These are phyloP conservation scores for Geotrichum citri-aurantii DNA, from an alignment of 1,139 yeast species.

Conservation along the genomic window DNA sequence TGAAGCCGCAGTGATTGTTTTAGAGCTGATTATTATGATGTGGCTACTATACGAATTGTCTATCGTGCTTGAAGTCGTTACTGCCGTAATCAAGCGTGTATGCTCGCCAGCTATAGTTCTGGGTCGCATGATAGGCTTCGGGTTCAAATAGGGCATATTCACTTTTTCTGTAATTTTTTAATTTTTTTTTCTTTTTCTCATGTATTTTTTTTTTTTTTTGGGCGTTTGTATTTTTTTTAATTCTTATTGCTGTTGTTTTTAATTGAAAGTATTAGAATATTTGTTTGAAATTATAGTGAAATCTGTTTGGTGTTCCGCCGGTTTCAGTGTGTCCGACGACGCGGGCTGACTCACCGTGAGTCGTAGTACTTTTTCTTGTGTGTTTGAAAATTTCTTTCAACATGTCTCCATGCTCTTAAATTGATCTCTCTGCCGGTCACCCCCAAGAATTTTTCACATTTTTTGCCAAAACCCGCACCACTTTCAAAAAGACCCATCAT, in stretches of 20 bases:
- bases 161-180: not conserved
- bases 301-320: not conserved
- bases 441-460: not conserved
- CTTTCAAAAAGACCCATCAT: not conserved
- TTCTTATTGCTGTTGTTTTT: not conserved
- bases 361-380: not conserved
- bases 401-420: not conserved
- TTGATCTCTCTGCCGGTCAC: not conserved
- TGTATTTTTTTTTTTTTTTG: not conserved
- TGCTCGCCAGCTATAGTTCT: slow-evolving; percentile 33
- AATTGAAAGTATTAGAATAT: not conserved
- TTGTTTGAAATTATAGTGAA: not conserved
- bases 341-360: not conserved
- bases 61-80: slow-evolving; percentile 29
- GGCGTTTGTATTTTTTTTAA: not conserved
- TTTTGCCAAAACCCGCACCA: not conserved
- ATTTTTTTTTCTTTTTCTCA: not conserved
- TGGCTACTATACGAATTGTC: slow-evolving; percentile 33
- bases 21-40: slow-evolving; percentile 32
- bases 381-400: not conserved
- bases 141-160: slow-evolving; percentile 1
- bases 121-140: slow-evolving; percentile 22
- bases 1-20: slow-evolving; percentile 27
- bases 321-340: not conserved
- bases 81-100: slow-evolving; percentile 29